Conservation (phyloP, 2,329 filamentous ascomycete genomes). For the Chrysosporium keratinophilum region DNA sequence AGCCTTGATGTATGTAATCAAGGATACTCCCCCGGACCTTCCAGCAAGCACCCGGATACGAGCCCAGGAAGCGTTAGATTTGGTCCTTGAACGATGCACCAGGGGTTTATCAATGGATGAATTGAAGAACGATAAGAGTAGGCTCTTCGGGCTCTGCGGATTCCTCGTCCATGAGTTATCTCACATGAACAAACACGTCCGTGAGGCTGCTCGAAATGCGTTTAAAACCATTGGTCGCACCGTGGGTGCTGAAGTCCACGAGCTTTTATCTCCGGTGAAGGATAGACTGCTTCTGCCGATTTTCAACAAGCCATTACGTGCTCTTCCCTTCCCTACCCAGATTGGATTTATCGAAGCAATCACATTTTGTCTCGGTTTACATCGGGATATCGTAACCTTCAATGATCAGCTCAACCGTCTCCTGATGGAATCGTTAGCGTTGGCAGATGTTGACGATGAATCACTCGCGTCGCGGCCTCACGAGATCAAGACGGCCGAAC, state of each 20-base stretch:
- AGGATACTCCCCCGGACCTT: constrained; percentile 91
- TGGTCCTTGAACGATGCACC: constrained; percentile 67
- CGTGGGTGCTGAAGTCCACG: constrained; percentile 67
- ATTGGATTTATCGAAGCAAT: constrained; percentile 98
- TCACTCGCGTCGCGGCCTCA: constrained; percentile 82
- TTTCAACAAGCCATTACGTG: constrained; percentile 86
- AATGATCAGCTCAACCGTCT: constrained; percentile 84
- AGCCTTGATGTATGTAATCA: constrained; percentile 93
- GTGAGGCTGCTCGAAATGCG: constrained; percentile 71
- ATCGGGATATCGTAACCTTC: constrained; percentile 79
- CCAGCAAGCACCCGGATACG: constrained; percentile 78
- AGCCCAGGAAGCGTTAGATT: constrained; percentile 71
- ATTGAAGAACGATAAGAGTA: constrained; percentile 53
- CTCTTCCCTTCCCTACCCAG: constrained; percentile 85
- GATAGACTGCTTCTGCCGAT: constrained; percentile 83
- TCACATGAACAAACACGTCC: constrained; percentile 92
- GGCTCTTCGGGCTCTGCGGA: constrained; percentile 66
- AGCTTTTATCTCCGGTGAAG: constrained; percentile 80
- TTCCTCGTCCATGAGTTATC: constrained; percentile 80
- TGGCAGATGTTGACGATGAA: constrained; percentile 92
- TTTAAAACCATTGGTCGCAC: constrained; percentile 73
- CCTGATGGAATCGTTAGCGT: constrained; percentile 81
- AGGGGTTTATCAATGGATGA: constrained; percentile 74
- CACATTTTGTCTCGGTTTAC: constrained; percentile 84
- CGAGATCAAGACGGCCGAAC: constrained; percentile 90